Evolutionary conservation across 352 stramenopile species (phyloP).

Genomic region (Aphanomyces cochlioides): DNA sequence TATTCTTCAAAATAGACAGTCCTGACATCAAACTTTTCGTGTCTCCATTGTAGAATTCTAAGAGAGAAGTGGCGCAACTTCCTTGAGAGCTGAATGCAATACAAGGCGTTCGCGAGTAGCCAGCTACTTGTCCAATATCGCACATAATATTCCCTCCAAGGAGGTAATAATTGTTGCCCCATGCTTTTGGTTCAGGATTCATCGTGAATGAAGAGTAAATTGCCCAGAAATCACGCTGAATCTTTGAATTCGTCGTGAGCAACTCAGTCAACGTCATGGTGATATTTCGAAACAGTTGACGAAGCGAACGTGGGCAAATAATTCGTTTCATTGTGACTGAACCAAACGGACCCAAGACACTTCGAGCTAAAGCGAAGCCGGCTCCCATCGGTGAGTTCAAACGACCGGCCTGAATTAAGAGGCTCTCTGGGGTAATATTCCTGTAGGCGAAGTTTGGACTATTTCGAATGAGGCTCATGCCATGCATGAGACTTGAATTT

Average conservation of each 20-base stretch:
- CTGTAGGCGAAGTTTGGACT: slow-evolving; percentile 13
- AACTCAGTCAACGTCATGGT: background rate
- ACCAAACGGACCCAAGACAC: slow-evolving; percentile 5
- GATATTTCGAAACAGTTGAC: slow-evolving; percentile 7
- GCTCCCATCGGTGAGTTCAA: background rate
- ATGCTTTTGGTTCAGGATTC: background rate
- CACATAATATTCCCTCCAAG: slow-evolving; percentile 12
- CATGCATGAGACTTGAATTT: background rate
- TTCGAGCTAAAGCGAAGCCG: background rate
- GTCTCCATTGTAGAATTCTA: background rate
- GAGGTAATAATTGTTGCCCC: background rate
- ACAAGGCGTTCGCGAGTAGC: background rate
- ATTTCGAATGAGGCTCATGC: background rate
- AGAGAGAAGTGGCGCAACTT: background rate
- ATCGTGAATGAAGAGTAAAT: background rate
- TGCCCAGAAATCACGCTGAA: background rate
- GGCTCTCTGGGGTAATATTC: background rate
- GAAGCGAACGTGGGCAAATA: background rate
- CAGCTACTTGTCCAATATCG: background rate
- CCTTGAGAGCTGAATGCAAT: background rate
- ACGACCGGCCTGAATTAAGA: background rate
- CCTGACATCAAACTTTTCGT: background rate
- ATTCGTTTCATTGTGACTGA: slow-evolving; percentile 10
- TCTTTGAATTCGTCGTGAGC: background rate
- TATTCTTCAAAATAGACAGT: background rate